Percentiles rank a stretch among this genome's conserved stretches.
Evolutionary conservation across 257 asterid species (phyloP).

Genomic region (Linaria vulgaris): DNA sequence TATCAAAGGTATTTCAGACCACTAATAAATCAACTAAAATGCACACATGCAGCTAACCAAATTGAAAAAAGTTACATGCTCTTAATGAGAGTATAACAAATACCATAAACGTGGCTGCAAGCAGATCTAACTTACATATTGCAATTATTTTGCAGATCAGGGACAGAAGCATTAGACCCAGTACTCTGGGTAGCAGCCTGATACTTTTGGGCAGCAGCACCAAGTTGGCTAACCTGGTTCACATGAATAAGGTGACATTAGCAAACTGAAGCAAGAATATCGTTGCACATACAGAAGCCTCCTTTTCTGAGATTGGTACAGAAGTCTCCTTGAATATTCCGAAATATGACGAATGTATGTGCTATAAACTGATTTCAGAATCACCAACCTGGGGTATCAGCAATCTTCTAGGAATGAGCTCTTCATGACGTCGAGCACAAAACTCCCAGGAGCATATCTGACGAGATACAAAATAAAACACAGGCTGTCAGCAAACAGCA

Average conservation of each 20-base stretch:
- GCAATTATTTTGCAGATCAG: conserved; percentile 90
- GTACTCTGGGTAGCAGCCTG: conserved; percentile 86
- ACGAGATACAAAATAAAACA: conserved; percentile 10
- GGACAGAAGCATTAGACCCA: conserved; percentile 42
- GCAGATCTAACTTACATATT: conserved; percentile 64
- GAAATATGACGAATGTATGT: neutral
- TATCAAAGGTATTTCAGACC: too few relatives aligned
- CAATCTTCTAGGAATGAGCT: conserved; percentile 86
- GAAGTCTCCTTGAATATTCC: neutral
- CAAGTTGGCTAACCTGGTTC: conserved; percentile 86
- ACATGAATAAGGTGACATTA: conserved; percentile 16
- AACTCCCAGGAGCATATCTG: conserved; percentile 99
- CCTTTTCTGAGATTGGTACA: neutral
- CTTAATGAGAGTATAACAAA: too few relatives aligned
- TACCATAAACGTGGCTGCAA: neutral
- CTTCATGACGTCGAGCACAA: conserved; percentile 98
- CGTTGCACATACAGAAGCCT: neutral
- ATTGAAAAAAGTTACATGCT: too few relatives aligned
- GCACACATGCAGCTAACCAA: too few relatives aligned
- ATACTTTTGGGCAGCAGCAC: conserved; percentile 93
- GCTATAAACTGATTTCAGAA: neutral
- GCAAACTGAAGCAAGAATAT: neutral
- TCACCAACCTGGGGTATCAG: conserved; percentile 81
- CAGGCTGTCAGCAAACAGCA: conserved; percentile 19
- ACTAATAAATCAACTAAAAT: too few relatives aligned